Percentiles rank a stretch among this genome's conserved stretches.
These are phyloP conservation scores for Alternaria ethzedia DNA, from an alignment of 2,329 filamentous ascomycete genomes.

Conservation along the genomic window DNA sequence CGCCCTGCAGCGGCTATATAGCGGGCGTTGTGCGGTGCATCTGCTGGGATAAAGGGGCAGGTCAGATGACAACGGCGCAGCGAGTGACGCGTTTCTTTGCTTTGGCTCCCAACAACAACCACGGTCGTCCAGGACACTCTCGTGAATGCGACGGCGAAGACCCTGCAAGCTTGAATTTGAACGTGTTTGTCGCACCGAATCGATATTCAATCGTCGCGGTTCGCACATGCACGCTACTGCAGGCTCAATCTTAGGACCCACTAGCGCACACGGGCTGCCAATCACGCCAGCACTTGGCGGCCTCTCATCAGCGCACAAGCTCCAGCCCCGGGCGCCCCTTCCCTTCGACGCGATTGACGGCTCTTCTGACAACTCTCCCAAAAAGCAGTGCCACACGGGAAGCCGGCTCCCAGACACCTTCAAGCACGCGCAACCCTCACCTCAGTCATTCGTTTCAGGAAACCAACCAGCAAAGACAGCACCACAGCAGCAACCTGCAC, in stretches of 20 bases:
- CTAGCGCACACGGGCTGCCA: conserved; percentile 17
- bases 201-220: conserved; percentile 1
- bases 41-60: conserved; percentile 1
- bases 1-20: conserved; percentile 11
- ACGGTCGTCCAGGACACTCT: not conserved
- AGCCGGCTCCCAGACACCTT: conserved; percentile 21
- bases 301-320: conserved; percentile 13
- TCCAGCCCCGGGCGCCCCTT: conserved; percentile 16
- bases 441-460: conserved; percentile 49
- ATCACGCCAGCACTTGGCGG: conserved; percentile 9
- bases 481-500: conserved; percentile 10
- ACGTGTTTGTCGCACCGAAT: conserved; percentile 13
- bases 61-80: not conserved
- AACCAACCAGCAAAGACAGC: conserved; percentile 14
- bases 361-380: conserved; percentile 20
- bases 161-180: conserved; percentile 9
- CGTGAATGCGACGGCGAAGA: not conserved
- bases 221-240: conserved; percentile 2
- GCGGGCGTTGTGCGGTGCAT: not conserved
- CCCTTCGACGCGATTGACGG: conserved; percentile 21
- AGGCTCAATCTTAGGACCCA: not conserved
- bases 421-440: conserved; percentile 35
- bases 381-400: conserved; percentile 20
- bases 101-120: not conserved
- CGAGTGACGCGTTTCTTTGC: not conserved